Evolutionary conservation across 2,329 filamentous ascomycete species (phyloP), one percentile per base, ranked within the genome.

Genomic region (Hypoxylon sp.): DNA sequence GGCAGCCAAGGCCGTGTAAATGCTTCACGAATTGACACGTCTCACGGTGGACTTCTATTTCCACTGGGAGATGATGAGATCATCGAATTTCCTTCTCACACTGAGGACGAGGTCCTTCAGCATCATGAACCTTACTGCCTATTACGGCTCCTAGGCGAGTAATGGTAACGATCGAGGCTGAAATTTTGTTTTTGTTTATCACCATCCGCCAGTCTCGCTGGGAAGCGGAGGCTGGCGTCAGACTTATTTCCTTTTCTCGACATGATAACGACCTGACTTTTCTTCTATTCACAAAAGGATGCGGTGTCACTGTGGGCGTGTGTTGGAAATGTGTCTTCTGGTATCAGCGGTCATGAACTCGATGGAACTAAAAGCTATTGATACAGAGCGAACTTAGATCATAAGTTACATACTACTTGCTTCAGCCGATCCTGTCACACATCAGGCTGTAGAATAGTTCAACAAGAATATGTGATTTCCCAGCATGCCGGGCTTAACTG

Each of bases 301-400:
- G 72, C 70, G 73, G 72, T 74, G 73, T 72, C 65, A 70, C 68
- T 70, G 67, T 66, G 69, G 65, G 69, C 65, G 67, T 69, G 68
- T 67, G 70, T 74, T 73, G 69, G 71, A 71, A 71, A 72, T 69
- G 71, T 72, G 67, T 73, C 68, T 72, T 72, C 72, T 72, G 73
- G 75, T 74, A 73, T 71, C 66, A 59, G 71, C 69, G 68, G 70
- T 69, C 68, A 74, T 72, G 74, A 76, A 70, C 61, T 73, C 71
- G 69, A 75, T 70, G 65, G 70, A 70, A 72, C 70, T 70, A 76
- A 77, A 76, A 75, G 71, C 71, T 71, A 66, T 69, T 70, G 70
- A 71, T 72, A 72, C 67, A 72, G 65, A 66, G 63, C 68, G 67
- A 66, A 70, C 63, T 67, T 72, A 72, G 69, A 72, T 64, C 59